Percentiles rank a stretch among this genome's conserved stretches.
phyloP scores from a whole-genome alignment of 2,329 filamentous ascomycete species.

The Pochonia chlamydosporia region DNA sequence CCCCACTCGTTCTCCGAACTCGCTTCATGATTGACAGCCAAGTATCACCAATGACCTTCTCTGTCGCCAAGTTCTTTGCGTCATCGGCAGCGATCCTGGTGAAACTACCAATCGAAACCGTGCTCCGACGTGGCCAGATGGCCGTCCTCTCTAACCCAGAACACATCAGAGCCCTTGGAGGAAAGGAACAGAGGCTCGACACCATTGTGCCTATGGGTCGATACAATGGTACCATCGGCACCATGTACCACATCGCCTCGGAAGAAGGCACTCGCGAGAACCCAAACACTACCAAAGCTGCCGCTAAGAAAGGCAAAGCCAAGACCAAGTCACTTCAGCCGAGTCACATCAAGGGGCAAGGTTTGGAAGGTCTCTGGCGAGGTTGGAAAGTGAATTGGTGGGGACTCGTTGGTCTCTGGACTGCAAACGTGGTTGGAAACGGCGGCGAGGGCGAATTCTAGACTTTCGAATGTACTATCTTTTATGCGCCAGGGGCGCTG shows the following conservation, averaged over 20 bases:
- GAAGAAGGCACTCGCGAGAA: conserved; percentile 66
- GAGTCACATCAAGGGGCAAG: conserved; percentile 55
- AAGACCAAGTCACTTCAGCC: conserved; percentile 24
- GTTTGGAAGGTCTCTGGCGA: conserved; percentile 61
- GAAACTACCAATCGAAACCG: conserved; percentile 86
- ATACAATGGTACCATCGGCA: conserved; percentile 83
- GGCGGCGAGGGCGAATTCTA: conserved; percentile 58
- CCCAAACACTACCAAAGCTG: conserved; percentile 27
- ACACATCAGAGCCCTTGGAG: conserved; percentile 44
- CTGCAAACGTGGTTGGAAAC: conserved; percentile 56
- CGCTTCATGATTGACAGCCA: conserved; percentile 79
- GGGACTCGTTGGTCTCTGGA: conserved; percentile 70
- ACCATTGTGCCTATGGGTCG: conserved; percentile 75
- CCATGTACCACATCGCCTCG: conserved; percentile 79
- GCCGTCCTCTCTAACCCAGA: conserved; percentile 55
- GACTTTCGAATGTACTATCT: conserved; percentile 12
- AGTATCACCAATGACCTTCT: conserved; percentile 75
- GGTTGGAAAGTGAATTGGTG: conserved; percentile 76
- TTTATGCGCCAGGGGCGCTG: conserved; percentile 1
- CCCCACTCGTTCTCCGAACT: conserved; percentile 80
- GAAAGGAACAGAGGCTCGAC: conserved; percentile 43
- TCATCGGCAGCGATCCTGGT: conserved; percentile 76
- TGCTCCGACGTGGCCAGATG: conserved; percentile 83
- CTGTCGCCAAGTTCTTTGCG: conserved; percentile 73
- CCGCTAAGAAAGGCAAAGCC: conserved; percentile 25